Percentiles rank a stretch among this genome's conserved stretches.
Conservation (phyloP, 2,329 filamentous ascomycete genomes). For the Colletotrichum lupini region DNA sequence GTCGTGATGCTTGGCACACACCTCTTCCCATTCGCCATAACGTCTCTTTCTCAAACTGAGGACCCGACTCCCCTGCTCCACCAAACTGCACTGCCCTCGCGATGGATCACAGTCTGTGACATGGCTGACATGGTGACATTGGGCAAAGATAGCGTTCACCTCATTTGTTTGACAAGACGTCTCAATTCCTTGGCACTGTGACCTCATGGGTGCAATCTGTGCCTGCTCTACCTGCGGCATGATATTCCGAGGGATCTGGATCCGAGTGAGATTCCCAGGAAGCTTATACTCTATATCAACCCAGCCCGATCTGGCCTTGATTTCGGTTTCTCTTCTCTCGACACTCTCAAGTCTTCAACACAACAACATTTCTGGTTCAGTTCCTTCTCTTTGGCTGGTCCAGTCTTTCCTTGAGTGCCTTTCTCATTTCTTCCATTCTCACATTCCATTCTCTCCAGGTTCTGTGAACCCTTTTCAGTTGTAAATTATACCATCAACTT, state of each 20-base stretch:
- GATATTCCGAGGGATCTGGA: slow-evolving; percentile 18
- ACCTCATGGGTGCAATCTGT: slow-evolving; percentile 9
- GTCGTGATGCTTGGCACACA: slow-evolving; percentile 30
- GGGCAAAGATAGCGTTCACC: slow-evolving; percentile 21
- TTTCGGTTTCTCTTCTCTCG: neutral
- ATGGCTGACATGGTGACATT: slow-evolving; percentile 29
- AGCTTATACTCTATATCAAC: slow-evolving; percentile 32
- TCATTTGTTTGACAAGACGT: slow-evolving; percentile 32
- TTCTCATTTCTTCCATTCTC: slow-evolving; percentile 3
- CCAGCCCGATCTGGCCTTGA: slow-evolving; percentile 8
- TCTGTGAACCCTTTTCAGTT: slow-evolving; percentile 26
- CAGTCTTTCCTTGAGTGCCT: slow-evolving; percentile 24
- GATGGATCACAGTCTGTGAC: slow-evolving; percentile 31
- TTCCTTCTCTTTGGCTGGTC: slow-evolving; percentile 34
- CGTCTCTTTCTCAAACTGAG: slow-evolving; percentile 13
- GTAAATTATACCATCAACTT: neutral
- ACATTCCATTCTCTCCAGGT: slow-evolving; percentile 27
- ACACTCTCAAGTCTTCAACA: slow-evolving; percentile 21
- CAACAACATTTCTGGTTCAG: slow-evolving; percentile 17
- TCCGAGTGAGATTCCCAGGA: slow-evolving; percentile 7
- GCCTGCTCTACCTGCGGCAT: slow-evolving; percentile 8
- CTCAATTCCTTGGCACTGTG: slow-evolving; percentile 34
- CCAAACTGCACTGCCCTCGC: slow-evolving; percentile 28
- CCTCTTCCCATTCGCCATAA: slow-evolving; percentile 2
- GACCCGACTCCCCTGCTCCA: slow-evolving; percentile 1